Base-by-base conservation (phyloP, 1,139 yeast genomes). In the Yarrowia galli region DNA sequence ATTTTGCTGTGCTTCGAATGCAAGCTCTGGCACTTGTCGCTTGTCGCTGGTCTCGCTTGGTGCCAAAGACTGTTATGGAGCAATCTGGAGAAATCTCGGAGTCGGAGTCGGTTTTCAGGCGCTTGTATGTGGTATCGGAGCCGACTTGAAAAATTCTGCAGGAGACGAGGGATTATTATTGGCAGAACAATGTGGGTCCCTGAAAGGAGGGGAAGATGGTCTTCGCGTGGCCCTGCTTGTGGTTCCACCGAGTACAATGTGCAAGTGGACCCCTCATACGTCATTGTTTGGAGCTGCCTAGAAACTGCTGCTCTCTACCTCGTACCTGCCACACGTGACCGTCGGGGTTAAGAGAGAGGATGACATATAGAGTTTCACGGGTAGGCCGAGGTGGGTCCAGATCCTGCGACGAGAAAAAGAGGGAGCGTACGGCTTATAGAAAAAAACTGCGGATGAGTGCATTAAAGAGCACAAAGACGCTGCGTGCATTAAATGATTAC, bases 11-110 rank as follows among this genome's bases (percentile, higher is more conserved):
- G n/a, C n/a, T n/a, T n/a, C n/a, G n/a, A n/a, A n/a, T n/a, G n/a
- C n/a, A n/a, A n/a, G n/a, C n/a, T n/a, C n/a, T n/a, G n/a, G n/a
- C n/a, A n/a, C n/a, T n/a, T n/a, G n/a, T n/a, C n/a, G n/a, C n/a
- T n/a, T n/a, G n/a, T n/a, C n/a, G n/a, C n/a, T n/a, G n/a, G n/a
- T n/a, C 15, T 22, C 32, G 23, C 8, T 22, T 45, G 15, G 25
- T 13, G 25, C 16, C n/a, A 20, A 12, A 13, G 22, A 8, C 4
- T 28, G 53, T 51, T 32, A 32, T 15, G 43, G 43, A 51, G 58
- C 58, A 51, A 51, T 28, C 13, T 35, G 58, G 58, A 36, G 58
- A 51, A 15, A 35, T 36, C 32, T 51, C 58, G 58, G 58, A 20
- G 40, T 25, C 35, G 51, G 51, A 25, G 35, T 28, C 32, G 32